A percentile compares a stretch with the other conserved stretches of the same genome.
Evolutionary conservation across 139 green algal species (phyloP).

Genomic region (Choricystis sp.): DNA sequence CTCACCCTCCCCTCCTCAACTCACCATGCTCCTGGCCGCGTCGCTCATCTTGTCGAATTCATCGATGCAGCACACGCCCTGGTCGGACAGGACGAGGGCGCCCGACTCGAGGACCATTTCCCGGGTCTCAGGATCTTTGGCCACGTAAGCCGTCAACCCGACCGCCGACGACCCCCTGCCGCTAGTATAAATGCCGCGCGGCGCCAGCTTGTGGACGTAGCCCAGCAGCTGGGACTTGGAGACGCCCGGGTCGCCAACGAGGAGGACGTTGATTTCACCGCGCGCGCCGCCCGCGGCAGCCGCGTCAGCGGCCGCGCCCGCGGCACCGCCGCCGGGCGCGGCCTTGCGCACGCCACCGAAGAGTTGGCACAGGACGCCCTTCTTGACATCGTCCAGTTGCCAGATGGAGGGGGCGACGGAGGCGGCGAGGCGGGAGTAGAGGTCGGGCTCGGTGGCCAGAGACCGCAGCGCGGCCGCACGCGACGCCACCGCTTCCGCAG

Average conservation of each 20-base stretch:
- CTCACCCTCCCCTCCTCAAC: background rate
- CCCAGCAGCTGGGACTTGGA: conserved; percentile 88
- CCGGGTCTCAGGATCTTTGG: conserved; percentile 70
- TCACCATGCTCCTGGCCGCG: conserved; percentile 64
- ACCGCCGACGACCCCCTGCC: conserved; percentile 82
- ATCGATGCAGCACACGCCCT: conserved; percentile 95
- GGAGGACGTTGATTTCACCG: conserved; percentile 90
- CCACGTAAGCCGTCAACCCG: conserved; percentile 92
- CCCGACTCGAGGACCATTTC: conserved; percentile 95
- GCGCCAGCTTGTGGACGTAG: conserved; percentile 91
- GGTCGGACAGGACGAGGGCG: conserved; percentile 84
- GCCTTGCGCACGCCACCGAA: conserved; percentile 62
- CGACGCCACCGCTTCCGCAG: background rate
- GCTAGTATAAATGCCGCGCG: conserved; percentile 87
- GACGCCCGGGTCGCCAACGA: conserved; percentile 89
- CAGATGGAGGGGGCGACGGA: conserved; percentile 88
- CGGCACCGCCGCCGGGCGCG: background rate
- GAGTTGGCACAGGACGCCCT: conserved; percentile 61
- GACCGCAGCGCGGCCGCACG: conserved; percentile 1
- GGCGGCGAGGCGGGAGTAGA: conserved; percentile 72
- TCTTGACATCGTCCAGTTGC: conserved; percentile 97
- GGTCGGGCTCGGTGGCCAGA: conserved; percentile 45
- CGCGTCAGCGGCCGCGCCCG: too few relatives aligned
- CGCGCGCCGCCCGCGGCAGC: conserved; percentile 28
- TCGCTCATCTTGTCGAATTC: conserved; percentile 99